phyloP scores from a whole-genome alignment of 2,329 filamentous ascomycete genomes.

The Scolecobasidium constrictum region DNA sequence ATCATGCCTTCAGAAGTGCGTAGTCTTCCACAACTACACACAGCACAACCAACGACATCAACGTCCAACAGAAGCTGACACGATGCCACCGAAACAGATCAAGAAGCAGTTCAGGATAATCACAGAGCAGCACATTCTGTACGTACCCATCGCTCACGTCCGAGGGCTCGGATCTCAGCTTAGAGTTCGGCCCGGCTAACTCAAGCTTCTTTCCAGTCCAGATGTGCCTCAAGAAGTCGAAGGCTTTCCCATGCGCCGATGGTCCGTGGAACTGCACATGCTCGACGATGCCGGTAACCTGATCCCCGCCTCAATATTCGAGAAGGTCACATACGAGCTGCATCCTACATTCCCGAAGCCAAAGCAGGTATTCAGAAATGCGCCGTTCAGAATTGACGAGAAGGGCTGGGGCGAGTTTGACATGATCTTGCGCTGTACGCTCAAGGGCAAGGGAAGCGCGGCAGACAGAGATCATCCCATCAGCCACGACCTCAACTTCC shows the following conservation, averaged over 20 bases:
- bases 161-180: no score
- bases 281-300: conserved; percentile 80
- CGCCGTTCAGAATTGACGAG: conserved; percentile 83
- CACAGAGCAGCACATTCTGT: conserved; percentile 85
- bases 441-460: conserved; percentile 76
- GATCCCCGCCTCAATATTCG: conserved; percentile 72
- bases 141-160: conserved; percentile 40
- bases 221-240: conserved; percentile 72
- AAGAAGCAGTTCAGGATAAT: conserved; percentile 88
- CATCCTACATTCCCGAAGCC: conserved; percentile 89
- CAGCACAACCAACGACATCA: no score
- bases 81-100: conserved; percentile 36
- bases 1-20: not conserved
- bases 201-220: no score
- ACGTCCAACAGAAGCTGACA: no score
- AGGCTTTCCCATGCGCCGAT: conserved; percentile 85
- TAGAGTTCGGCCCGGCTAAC: no score
- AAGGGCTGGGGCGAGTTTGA: conserved; percentile 99
- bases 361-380: conserved; percentile 69
- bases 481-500: conserved; percentile 87
- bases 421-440: conserved; percentile 74
- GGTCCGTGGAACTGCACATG: conserved; percentile 78
- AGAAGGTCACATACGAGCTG: conserved; percentile 84
- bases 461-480: conserved; percentile 63
- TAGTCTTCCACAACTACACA: not conserved